Base-by-base conservation (phyloP, 768 basidiomycete genomes). In the Symmetrospora coprosmae region DNA sequence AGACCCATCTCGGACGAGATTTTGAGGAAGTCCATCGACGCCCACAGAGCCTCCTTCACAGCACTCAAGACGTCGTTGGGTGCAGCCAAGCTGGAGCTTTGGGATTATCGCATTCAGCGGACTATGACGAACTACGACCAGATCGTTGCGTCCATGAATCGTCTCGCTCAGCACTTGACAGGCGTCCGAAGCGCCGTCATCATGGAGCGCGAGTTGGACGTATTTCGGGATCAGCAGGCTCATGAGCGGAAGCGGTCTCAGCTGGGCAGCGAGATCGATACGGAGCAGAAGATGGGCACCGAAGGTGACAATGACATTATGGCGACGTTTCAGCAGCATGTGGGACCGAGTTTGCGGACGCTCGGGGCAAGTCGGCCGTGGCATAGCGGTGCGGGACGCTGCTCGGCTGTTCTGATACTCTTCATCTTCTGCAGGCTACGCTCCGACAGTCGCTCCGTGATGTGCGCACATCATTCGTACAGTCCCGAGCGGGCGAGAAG, bases 101-200 rank as follows among this genome's bases (percentile, higher is more conserved):
- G 74, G 28, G 75, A 77, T 65, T 50, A 67, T 0, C 66, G 75
- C 8, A 73, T 76, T 21, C 62, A 70, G 1, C 67, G 70, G 1
- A 50, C 46, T 0, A 40, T 56, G 2, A n/a, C 19, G 14, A 31
- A 46, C 1, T 67, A 69, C 60, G 65, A 66, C 19, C 34, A 50
- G 1, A 31, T 65, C 0, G 84, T 96, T 11, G 82, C 82, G 61
- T 84, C 83, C 67, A 76, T 99, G 67, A 91, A 86, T 61, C 76
- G 89, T 17, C 79, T 99, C 4, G 94, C 87, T 0, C 92, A 99
- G 69, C 91, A 97, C 74, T 73, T 99, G 37, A 90, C 84, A 58
- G 90, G 92, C 25, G 75, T 97, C 61, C 74, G 92, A 46, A 82
- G 85, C 60, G 86, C 89, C 1, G 87, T 84, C 6, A 78, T 80